Evolutionary conservation across 257 asterid genomes (phyloP).

Genomic region (Fraxinus excelsior): DNA sequence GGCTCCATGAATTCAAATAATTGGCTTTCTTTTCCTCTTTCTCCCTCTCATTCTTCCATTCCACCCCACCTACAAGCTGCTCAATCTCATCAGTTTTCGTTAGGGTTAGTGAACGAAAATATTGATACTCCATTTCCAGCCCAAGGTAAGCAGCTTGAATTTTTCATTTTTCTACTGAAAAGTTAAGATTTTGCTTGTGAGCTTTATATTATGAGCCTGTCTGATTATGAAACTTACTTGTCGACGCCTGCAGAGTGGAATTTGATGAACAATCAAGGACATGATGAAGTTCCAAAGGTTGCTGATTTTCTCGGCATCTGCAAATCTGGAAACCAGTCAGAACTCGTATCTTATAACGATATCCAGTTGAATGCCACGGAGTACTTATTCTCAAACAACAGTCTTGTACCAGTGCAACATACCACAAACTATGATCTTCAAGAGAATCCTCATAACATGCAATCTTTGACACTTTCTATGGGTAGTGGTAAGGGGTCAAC

Average conservation of each 20-base stretch:
- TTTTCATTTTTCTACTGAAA: background rate
- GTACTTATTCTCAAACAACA: conserved; percentile 37
- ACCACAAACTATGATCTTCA: conserved; percentile 32
- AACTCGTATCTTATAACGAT: conserved; percentile 37
- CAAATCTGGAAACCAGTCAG: conserved; percentile 35
- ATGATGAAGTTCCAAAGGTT: conserved; percentile 43
- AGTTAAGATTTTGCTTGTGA: background rate
- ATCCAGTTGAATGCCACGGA: conserved; percentile 36
- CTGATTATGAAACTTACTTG: background rate
- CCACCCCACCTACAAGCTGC: conserved; percentile 39
- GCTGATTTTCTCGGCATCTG: conserved; percentile 61
- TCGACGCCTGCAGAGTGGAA: conserved; percentile 43
- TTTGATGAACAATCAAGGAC: conserved; percentile 35
- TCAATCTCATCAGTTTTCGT: conserved; percentile 49
- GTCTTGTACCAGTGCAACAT: conserved; percentile 32
- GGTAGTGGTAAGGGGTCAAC: conserved; percentile 52
- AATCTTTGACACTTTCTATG: conserved; percentile 54
- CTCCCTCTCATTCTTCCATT: conserved; percentile 59
- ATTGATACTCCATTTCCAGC: conserved; percentile 41
- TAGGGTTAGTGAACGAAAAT: conserved; percentile 46
- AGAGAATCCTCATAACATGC: conserved; percentile 42
- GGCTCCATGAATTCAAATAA: conserved; percentile 65
- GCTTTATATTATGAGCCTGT: background rate
- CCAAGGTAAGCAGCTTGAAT: conserved; percentile 35
- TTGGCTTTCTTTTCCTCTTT: conserved; percentile 87